phyloP scores from a whole-genome alignment of 108 stramenopile genomes.

The Epithemia pelagica region DNA sequence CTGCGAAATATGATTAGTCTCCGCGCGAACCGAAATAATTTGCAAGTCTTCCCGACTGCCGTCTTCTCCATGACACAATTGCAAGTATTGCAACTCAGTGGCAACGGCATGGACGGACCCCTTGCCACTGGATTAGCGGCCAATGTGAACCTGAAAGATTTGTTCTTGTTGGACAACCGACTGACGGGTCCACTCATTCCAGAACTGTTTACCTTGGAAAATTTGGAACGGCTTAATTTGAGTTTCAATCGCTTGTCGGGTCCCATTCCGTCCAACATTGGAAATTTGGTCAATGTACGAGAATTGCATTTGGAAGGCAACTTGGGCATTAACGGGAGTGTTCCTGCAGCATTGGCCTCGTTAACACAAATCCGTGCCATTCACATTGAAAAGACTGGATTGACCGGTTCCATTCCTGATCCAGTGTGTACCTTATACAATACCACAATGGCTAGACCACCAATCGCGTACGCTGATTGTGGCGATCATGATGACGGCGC shows the following conservation, averaged over 20 bases:
- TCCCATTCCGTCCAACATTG: conserved; percentile 36
- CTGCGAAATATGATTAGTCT: background rate
- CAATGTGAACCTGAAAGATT: background rate
- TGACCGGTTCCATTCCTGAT: background rate
- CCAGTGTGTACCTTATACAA: background rate
- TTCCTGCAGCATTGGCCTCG: conserved; percentile 11
- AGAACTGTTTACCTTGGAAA: background rate
- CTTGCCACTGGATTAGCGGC: background rate
- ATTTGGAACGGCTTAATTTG: conserved; percentile 1
- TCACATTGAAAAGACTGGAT: background rate
- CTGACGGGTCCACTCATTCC: background rate
- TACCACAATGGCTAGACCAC: background rate
- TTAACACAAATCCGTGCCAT: background rate
- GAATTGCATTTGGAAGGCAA: conserved; percentile 20
- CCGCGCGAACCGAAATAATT: background rate
- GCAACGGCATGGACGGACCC: background rate
- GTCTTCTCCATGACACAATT: background rate
- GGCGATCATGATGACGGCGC: background rate
- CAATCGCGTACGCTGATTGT: background rate
- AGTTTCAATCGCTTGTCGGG: conserved; percentile 29
- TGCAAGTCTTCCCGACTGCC: background rate
- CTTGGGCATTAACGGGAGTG: conserved; percentile 15
- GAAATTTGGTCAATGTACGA: conserved; percentile 24
- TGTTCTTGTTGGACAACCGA: background rate
- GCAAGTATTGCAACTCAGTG: background rate